These are phyloP conservation scores for Rhodosporidiobolus odoratus DNA, from an alignment of 768 basidiomycete genomes.

Conservation along the genomic window DNA sequence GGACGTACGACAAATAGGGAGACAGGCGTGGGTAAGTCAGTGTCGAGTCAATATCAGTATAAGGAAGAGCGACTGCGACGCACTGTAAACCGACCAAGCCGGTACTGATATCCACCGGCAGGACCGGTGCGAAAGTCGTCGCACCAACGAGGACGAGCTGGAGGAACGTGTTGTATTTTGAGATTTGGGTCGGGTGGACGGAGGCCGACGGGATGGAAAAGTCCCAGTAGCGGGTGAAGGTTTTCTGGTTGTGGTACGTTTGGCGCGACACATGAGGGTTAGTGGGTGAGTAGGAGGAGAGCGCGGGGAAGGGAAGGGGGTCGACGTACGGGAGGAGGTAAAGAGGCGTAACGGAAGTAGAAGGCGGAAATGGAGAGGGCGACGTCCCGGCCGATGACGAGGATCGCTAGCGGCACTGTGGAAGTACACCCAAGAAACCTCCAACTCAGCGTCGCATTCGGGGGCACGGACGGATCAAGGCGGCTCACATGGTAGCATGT, in stretches of 20 bases:
- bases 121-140: constrained; percentile 76
- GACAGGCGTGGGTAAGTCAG: neutral
- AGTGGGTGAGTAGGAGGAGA: neutral
- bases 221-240: constrained; percentile 88
- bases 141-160: constrained; percentile 86
- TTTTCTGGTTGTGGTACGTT: constrained; percentile 61
- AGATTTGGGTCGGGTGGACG: constrained; percentile 85
- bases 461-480: neutral
- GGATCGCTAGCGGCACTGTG: constrained; percentile 71
- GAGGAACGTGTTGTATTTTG: constrained; percentile 91
- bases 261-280: neutral
- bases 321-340: constrained; percentile 71
- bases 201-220: constrained; percentile 92
- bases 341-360: constrained; percentile 82
- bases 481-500: constrained; percentile 68
- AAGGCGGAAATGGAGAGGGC: constrained; percentile 81
- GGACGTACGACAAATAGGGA: neutral
- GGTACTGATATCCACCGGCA: constrained; percentile 57
- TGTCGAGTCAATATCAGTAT: too few relatives aligned
- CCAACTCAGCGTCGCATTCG: neutral
- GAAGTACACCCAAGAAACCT: neutral
- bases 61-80: constrained; percentile 45
- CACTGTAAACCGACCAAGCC: constrained; percentile 70
- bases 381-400: constrained; percentile 85
- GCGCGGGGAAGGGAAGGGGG: constrained; percentile 6